Percentiles rank a stretch among this genome's conserved stretches.
phyloP scores from a whole-genome alignment of 768 basidiomycete genomes.

The Pulveroboletus sp. region DNA sequence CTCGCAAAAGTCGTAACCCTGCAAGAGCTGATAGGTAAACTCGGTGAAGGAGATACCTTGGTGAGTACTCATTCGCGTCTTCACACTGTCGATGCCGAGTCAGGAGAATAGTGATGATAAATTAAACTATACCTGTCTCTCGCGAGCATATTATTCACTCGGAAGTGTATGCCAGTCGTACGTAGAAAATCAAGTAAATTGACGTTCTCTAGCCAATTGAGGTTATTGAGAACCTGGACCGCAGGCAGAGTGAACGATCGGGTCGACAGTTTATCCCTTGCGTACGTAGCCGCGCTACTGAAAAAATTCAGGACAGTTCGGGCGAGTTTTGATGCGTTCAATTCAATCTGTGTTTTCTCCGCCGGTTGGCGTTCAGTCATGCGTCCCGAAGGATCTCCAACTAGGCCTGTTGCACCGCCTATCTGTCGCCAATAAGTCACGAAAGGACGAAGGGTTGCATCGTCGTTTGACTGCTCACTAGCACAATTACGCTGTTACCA shows the following conservation, averaged over 20 bases:
- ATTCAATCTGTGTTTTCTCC: constrained; percentile 49
- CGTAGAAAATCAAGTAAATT: constrained; percentile 81
- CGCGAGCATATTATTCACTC: constrained; percentile 86
- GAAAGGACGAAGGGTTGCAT: neutral
- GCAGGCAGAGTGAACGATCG: constrained; percentile 8
- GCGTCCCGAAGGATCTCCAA: constrained; percentile 95
- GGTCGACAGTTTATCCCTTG: constrained; percentile 32
- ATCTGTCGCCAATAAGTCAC: constrained; percentile 49
- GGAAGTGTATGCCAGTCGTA: constrained; percentile 69
- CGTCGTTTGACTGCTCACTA: constrained; percentile 49
- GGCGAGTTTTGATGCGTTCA: constrained; percentile 63
- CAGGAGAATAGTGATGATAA: neutral
- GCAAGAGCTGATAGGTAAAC: constrained; percentile 94
- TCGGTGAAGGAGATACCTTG: constrained; percentile 97
- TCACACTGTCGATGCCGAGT: constrained; percentile 52
- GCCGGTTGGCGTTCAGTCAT: constrained; percentile 73
- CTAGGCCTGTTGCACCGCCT: constrained; percentile 92
- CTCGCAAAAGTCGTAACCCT: constrained; percentile 91
- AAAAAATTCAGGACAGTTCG: constrained; percentile 72
- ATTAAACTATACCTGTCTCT: constrained; percentile 68
- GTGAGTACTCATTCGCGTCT: constrained; percentile 69
- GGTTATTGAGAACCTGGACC: constrained; percentile 55
- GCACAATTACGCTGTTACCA: constrained; percentile 79
- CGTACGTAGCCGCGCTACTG: constrained; percentile 56
- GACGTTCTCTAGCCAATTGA: constrained; percentile 74